phyloP scores from a whole-genome alignment of 148 eudicot species.

The Heliosperma pusillum region DNA sequence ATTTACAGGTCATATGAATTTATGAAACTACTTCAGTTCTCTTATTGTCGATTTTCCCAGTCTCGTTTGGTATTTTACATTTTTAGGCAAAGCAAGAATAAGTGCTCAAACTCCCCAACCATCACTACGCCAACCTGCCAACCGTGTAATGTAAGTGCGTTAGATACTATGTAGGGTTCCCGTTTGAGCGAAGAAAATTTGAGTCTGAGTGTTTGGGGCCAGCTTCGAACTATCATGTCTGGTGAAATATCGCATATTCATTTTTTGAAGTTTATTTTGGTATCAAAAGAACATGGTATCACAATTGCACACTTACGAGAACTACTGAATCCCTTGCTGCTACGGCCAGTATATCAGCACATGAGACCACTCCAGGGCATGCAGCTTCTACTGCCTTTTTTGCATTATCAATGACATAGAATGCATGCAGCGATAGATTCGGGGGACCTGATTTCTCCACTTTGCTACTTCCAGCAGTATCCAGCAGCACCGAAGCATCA shows the following conservation, averaged over 20 bases:
- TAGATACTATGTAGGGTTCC: background rate
- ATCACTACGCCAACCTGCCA: no score
- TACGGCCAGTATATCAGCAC: conserved; percentile 80
- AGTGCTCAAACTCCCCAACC: no score
- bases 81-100: no score
- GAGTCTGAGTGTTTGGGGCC: background rate
- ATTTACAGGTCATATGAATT: no score
- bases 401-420: conserved; percentile 62
- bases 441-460: conserved; percentile 73
- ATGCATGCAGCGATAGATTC: conserved; percentile 68
- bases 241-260: no score
- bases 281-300: background rate
- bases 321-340: conserved; percentile 79
- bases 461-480: conserved; percentile 41
- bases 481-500: conserved; percentile 79
- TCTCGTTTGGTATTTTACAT: no score
- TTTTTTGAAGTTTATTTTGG: background rate
- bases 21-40: no score
- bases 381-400: conserved; percentile 55
- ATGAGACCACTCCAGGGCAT: conserved; percentile 80
- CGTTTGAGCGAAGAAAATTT: background rate
- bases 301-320: conserved; percentile 36
- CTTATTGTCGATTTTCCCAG: no score
- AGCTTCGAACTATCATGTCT: no score
- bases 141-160: background rate